Evolutionary conservation across 371 early-diverging fungal genomes (phyloP), one percentile per base, ranked within the genome.

Genomic region (Actinomortierella wolfii): DNA sequence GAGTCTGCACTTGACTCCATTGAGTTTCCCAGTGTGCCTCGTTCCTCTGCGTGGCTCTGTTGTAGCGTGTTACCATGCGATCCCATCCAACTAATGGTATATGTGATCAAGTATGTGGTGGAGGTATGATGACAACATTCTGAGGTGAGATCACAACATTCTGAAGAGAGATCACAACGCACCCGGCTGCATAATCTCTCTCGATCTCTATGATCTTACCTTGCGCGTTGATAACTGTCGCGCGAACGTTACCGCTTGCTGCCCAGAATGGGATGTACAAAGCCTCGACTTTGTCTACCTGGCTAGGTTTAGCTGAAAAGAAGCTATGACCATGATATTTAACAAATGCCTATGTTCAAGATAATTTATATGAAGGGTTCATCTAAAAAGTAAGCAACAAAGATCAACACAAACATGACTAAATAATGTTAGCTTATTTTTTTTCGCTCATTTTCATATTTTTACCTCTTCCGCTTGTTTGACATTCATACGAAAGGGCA

Each of bases 221-320:
- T 78, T 86, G 85, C 3, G 85, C 86, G 59, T 83, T 83, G 43
- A 79, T 78, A 23, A 86, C 76, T 18, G 76, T 68, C 15, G 82
- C 73, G 28, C 67, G 70, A 17, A 86, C 81, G 28, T 76, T 77
- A 20, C 80, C 82, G 44, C 84, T 81, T 2, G 82, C 81, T 1
- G 82, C 81, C 86, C 86, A 86, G 52, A 84, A 86, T 0, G 86
- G 86, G 20, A 86, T 59, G 57, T 81, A 86, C 6, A 76, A 64
- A 56, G 85, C 81, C 51, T 83, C 80, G 18, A 83, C 79, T n/a
- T 80, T 76, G 9, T 79, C 73, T 2, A 78, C 76, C 15, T 71
- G 64, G 15, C 64, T 71, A 23, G 79, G 45, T 13, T 79, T 81
- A 15, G 77, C 78, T 1, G 86, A 81, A 57, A 86, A 86, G 67